Evolutionary conservation across 2,329 filamentous ascomycete species (phyloP).

Genomic region (Aspergillus cejpii): DNA sequence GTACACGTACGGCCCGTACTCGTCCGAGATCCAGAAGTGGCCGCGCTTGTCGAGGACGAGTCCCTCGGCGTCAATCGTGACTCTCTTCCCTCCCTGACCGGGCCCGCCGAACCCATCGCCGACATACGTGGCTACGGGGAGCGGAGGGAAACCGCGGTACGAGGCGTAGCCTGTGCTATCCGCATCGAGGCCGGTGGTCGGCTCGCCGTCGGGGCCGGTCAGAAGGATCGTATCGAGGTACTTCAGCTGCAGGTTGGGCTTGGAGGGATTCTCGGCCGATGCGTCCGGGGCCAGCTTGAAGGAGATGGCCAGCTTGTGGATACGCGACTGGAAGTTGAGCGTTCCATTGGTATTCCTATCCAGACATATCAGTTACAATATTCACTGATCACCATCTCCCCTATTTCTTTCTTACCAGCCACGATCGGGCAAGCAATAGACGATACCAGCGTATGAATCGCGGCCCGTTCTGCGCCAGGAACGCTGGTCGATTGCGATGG

Average conservation of each 20-base stretch:
- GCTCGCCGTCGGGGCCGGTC: conserved; percentile 55
- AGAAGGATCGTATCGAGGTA: conserved; percentile 62
- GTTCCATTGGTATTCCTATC: conserved; percentile 62
- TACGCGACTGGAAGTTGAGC: conserved; percentile 58
- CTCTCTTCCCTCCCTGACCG: conserved; percentile 53
- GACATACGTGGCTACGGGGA: conserved; percentile 57
- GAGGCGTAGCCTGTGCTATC: conserved; percentile 48
- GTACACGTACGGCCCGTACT: conserved; percentile 66
- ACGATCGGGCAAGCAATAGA: conserved; percentile 61
- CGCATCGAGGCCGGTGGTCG: conserved; percentile 59
- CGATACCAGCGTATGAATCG: conserved; percentile 53
- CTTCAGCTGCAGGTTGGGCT: conserved; percentile 55
- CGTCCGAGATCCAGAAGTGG: conserved; percentile 63
- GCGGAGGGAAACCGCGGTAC: conserved; percentile 53
- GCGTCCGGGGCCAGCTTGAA: conserved; percentile 51
- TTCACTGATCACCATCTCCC: no score
- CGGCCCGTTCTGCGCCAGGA: conserved; percentile 52
- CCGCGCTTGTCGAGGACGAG: conserved; percentile 55
- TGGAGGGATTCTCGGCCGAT: conserved; percentile 48
- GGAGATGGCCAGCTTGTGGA: conserved; percentile 60
- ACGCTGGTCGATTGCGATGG: conserved; percentile 55
- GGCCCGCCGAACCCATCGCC: conserved; percentile 62
- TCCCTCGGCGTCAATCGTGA: conserved; percentile 61
- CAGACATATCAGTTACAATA: not conserved
- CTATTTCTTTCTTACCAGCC: conserved; percentile 62